Evolutionary conservation across 305 asterid species (phyloP), one percentile per base, ranked within the genome.

Genomic region (Fraxinus xanthoxyloides): DNA sequence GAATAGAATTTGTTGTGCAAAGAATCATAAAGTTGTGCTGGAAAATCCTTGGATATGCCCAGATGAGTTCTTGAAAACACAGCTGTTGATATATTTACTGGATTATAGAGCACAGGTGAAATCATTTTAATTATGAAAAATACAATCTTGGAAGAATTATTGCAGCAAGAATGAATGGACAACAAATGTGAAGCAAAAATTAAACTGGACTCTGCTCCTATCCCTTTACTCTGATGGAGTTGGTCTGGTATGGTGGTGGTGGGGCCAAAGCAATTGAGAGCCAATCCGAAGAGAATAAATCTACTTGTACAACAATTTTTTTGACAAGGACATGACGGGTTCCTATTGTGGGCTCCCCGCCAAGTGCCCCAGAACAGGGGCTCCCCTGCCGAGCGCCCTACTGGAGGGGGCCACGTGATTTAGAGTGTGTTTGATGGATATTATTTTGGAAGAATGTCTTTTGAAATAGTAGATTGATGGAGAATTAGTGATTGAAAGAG

Each of bases 41-140:
- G 84, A 4, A 84, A 83, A 70, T 82, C 88, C 78, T 81, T 85
- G 17, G 87, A 59, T 1, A 83, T 61, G 13, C 30, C 51, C 24
- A 81, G 65, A 59, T 85, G 91, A 34, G 90, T 48, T 86, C 87
- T 86, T 23, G 98, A 84, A 19, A 81, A 79, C 40, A 79, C 26
- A 78, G 92, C 73, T 24, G 87, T 83, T 19, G 92, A 83, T 43
- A 90, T 89, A 74, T 84, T 87, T 35, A 89, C 76, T 69, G 98
- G 87, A 79, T 84, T 81, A 88, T 85, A 84, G 72, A 90, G 80
- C 67, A 90, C 81, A 19, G 89, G 23, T 19, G 95, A 87, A 84
- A 78, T 76, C 95, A 91, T 91, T 17, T 76, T 77, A 23, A 24
- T 61, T 7, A 9, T 61, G 9, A 65, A 63, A 63, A 28, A 9